phyloP scores from a whole-genome alignment of 2,329 filamentous ascomycete genomes.

The Aspergillus versicolor region DNA sequence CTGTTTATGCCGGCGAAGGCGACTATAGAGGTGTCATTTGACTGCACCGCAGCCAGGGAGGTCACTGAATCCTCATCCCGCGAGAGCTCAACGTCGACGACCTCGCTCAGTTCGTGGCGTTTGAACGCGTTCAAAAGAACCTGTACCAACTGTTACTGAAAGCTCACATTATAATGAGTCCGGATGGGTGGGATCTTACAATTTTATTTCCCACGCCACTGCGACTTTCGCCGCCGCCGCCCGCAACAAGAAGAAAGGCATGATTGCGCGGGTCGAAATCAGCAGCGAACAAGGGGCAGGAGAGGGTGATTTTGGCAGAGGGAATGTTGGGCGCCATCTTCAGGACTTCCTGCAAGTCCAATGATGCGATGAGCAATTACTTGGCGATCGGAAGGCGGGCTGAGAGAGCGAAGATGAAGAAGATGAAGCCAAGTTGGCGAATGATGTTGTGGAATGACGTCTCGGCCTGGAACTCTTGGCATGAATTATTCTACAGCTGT shows the following conservation, averaged over 20 bases:
- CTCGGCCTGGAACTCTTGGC: slow-evolving; percentile 32
- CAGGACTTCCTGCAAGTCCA: slow-evolving; percentile 3
- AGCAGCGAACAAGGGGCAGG: slow-evolving; percentile 82
- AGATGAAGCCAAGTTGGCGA: slow-evolving; percentile 18
- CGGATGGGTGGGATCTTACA: slow-evolving; percentile 48
- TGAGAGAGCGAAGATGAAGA: slow-evolving; percentile 11
- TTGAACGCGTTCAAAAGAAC: slow-evolving; percentile 70
- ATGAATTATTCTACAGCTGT: neutral
- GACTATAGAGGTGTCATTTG: slow-evolving; percentile 51
- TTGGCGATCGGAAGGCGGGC: neutral
- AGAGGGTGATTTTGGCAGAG: slow-evolving; percentile 64
- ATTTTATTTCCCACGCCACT: slow-evolving; percentile 87
- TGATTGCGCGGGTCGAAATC: slow-evolving; percentile 83
- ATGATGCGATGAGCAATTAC: slow-evolving; percentile 6
- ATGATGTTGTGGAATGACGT: slow-evolving; percentile 15
- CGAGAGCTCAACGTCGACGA: slow-evolving; percentile 73
- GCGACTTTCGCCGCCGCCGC: slow-evolving; percentile 79
- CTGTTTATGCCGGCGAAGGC: slow-evolving; percentile 83
- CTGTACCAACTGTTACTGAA: slow-evolving; percentile 39
- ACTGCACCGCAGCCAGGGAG: slow-evolving; percentile 70
- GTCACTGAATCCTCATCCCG: slow-evolving; percentile 86
- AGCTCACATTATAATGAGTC: neutral
- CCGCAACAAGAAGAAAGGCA: slow-evolving; percentile 74
- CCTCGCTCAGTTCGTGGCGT: slow-evolving; percentile 62
- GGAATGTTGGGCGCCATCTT: slow-evolving; percentile 41